A percentile compares a stretch with the other conserved stretches of the same genome.
These are phyloP conservation scores for Cyberlindnera lachancei DNA, from an alignment of 805 yeast species.

Conservation along the genomic window DNA sequence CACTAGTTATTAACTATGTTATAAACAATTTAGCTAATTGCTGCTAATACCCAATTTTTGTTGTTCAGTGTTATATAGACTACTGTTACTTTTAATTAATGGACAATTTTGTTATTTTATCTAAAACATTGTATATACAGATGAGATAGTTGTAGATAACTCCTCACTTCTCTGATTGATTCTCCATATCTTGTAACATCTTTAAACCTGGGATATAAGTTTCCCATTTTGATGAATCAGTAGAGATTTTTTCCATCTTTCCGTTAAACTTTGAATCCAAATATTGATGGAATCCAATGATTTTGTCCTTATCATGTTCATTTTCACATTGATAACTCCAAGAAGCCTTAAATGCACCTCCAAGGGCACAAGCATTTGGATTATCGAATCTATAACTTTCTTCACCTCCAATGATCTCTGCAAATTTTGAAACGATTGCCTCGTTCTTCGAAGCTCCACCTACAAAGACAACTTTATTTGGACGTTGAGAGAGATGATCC, in stretches of 20 bases:
- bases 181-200: slow-evolving; percentile 13
- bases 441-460: slow-evolving; percentile 80
- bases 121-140: too few species aligned
- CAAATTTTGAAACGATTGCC: slow-evolving; percentile 61
- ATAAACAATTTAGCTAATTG: too few species aligned
- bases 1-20: too few species aligned
- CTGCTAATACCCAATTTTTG: too few species aligned
- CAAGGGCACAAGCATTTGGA: slow-evolving; percentile 87
- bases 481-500: slow-evolving; percentile 32
- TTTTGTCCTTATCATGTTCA: slow-evolving; percentile 5
- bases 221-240: slow-evolving; percentile 6
- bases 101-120: too few species aligned
- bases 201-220: slow-evolving; percentile 12
- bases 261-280: slow-evolving; percentile 28
- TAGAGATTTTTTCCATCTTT: slow-evolving; percentile 8
- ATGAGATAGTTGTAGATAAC: too few species aligned
- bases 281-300: slow-evolving; percentile 35
- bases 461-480: slow-evolving; percentile 69
- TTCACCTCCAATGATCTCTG: slow-evolving; percentile 69
- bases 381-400: slow-evolving; percentile 52
- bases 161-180: slow-evolving; percentile 3
- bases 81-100: too few species aligned
- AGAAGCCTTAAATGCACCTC: slow-evolving; percentile 81
- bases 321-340: slow-evolving; percentile 42
- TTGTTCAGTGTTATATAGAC: too few species aligned